Evolutionary conservation across 148 eudicot species (phyloP).

Genomic region (Heliosperma pusillum): DNA sequence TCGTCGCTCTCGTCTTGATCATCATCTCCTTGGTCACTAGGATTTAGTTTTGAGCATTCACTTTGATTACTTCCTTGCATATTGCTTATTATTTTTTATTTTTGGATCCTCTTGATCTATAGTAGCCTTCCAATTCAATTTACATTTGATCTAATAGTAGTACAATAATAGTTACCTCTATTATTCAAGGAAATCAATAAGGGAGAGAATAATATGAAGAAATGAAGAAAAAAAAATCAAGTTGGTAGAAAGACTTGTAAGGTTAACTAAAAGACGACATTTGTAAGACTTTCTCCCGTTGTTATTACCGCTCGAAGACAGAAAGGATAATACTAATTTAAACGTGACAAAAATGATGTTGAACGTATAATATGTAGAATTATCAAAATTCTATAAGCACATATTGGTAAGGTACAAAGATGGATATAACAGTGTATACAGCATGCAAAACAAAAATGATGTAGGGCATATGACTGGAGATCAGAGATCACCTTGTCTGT

Average conservation of each 20-base stretch:
- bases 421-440: background rate
- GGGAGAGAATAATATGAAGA: background rate
- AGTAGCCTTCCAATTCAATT: no score
- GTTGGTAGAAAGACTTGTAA: slow-evolving; percentile 7
- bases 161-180: background rate
- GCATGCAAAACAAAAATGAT: slow-evolving; percentile 3
- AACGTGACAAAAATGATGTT: slow-evolving; percentile 20
- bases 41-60: slow-evolving; percentile 38
- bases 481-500: slow-evolving; percentile 27
- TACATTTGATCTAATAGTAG: background rate
- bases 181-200: background rate
- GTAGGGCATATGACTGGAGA: slow-evolving; percentile 21
- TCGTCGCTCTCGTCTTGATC: slow-evolving; percentile 39
- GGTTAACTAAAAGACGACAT: slow-evolving; percentile 24
- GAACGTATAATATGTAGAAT: slow-evolving; percentile 7
- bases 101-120: no score
- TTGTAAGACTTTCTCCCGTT: slow-evolving; percentile 17
- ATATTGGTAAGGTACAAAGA: background rate
- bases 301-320: slow-evolving; percentile 17
- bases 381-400: slow-evolving; percentile 21
- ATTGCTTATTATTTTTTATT: background rate
- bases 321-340: slow-evolving; percentile 17
- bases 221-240: slow-evolving; percentile 8
- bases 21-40: slow-evolving; percentile 23
- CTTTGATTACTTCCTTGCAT: slow-evolving; percentile 39